Evolutionary conservation across 805 yeast species (phyloP).

Genomic region (Monosporozyma solicola): DNA sequence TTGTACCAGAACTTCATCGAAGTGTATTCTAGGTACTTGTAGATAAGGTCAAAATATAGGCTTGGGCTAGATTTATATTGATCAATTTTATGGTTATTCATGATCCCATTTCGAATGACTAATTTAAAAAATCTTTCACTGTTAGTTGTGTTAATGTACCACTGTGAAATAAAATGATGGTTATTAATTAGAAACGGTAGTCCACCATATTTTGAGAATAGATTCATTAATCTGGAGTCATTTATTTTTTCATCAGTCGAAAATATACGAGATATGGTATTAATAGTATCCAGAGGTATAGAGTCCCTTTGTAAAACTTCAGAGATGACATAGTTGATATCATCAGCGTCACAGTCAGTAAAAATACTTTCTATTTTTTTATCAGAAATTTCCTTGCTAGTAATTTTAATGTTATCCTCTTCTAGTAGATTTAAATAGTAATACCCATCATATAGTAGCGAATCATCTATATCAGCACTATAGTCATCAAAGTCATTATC

Average conservation of each 20-base stretch:
- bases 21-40: slow-evolving; percentile 15
- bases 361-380: slow-evolving; percentile 3
- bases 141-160: neutral
- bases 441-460: slow-evolving; percentile 4
- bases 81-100: slow-evolving; percentile 11
- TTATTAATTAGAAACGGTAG: slow-evolving; percentile 11
- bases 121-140: neutral
- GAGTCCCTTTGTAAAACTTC: neutral
- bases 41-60: slow-evolving; percentile 16
- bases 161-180: slow-evolving; percentile 2
- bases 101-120: slow-evolving; percentile 23
- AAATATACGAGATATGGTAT: slow-evolving; percentile 6
- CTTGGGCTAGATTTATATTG: slow-evolving; percentile 7
- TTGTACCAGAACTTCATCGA: slow-evolving; percentile 20
- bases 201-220: slow-evolving; percentile 22
- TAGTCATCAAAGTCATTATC: neutral
- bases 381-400: neutral
- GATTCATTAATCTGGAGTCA: slow-evolving; percentile 15
- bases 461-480: slow-evolving; percentile 3
- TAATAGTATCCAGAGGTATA: neutral
- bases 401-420: neutral
- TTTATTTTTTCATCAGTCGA: slow-evolving; percentile 17
- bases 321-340: slow-evolving; percentile 1
- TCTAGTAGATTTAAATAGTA: slow-evolving; percentile 4
- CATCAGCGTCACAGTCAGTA: slow-evolving; percentile 7